Percentiles rank a stretch among this genome's conserved stretches.
phyloP scores from a whole-genome alignment of 805 yeast species.

The Saturnispora hagleri region DNA sequence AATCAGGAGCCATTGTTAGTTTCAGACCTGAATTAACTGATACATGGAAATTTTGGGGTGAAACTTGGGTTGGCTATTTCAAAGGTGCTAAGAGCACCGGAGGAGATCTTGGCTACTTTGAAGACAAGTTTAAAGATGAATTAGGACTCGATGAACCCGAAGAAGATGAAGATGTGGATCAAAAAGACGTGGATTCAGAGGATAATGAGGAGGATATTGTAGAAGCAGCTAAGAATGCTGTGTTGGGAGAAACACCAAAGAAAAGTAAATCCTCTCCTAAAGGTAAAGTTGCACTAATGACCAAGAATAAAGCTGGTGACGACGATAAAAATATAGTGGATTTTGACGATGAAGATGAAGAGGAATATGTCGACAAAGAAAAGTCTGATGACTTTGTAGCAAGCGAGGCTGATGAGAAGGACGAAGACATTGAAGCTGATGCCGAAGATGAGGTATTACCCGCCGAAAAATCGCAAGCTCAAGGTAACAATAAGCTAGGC shows the following conservation, averaged over 20 bases:
- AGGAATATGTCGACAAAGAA: conserved; percentile 1
- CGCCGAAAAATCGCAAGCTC: conserved; percentile 6
- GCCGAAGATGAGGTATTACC: neutral
- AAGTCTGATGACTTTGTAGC: neutral
- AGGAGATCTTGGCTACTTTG: conserved; percentile 22
- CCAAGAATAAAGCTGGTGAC: neutral
- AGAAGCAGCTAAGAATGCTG: conserved; percentile 15
- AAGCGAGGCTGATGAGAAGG: neutral
- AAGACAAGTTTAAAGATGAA: conserved; percentile 27
- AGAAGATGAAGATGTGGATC: conserved; percentile 5
- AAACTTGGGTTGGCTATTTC: conserved; percentile 42
- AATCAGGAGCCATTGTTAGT: conserved; percentile 39
- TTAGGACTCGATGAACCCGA: conserved; percentile 20
- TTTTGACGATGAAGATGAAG: neutral
- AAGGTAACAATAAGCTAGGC: conserved; percentile 2
- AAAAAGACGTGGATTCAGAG: neutral
- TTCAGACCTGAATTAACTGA: conserved; percentile 24
- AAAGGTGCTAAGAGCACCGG: conserved; percentile 14
- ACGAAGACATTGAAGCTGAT: neutral
- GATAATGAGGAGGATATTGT: conserved; percentile 3
- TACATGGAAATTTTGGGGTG: conserved; percentile 37
- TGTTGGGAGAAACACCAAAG: conserved; percentile 15
- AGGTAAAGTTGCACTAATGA: conserved; percentile 7
- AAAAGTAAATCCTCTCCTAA: conserved; percentile 16
- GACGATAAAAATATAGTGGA: neutral